Conservation (phyloP, 177 flowering plant genomes). For the Vitis hybrid region DNA sequence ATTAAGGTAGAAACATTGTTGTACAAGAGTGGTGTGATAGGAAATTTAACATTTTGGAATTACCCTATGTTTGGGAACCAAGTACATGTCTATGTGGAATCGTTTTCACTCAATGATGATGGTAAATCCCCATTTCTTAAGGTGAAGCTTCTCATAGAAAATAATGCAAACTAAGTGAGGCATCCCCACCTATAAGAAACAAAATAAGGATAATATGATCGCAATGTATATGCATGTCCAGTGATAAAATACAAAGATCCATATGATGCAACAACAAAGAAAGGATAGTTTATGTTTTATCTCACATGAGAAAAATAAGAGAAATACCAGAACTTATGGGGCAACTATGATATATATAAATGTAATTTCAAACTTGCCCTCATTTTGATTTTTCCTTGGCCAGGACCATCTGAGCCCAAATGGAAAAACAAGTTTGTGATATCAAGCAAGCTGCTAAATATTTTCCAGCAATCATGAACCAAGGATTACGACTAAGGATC, state of each 20-base stretch:
- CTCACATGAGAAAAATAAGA: not conserved
- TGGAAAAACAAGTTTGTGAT: conserved; percentile 26
- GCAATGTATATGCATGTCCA: not conserved
- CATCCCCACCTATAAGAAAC: conserved; percentile 60
- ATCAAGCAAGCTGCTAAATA: not conserved
- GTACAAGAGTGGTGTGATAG: no score
- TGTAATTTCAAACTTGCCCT: conserved; percentile 71
- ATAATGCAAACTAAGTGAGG: conserved; percentile 25
- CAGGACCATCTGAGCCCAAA: conserved; percentile 30
- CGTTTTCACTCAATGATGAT: conserved; percentile 6
- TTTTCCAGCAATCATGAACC: no score
- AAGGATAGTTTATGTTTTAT: not conserved
- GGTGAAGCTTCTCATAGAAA: conserved; percentile 16
- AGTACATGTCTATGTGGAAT: not conserved
- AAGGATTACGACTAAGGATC: no score
- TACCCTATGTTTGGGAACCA: no score
- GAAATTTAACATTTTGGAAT: no score
- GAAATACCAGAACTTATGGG: conserved; percentile 52
- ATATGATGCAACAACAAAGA: not conserved
- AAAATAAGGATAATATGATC: not conserved
- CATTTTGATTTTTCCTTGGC: conserved; percentile 44
- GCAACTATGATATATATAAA: conserved; percentile 83
- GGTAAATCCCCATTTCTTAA: conserved; percentile 18
- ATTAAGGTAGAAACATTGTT: no score
- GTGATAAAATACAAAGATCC: not conserved